A percentile compares a stretch with the other conserved stretches of the same genome.
Evolutionary conservation across 202 grass and related monocot species (phyloP).

Genomic region (Cymbopogon flexuosus): DNA sequence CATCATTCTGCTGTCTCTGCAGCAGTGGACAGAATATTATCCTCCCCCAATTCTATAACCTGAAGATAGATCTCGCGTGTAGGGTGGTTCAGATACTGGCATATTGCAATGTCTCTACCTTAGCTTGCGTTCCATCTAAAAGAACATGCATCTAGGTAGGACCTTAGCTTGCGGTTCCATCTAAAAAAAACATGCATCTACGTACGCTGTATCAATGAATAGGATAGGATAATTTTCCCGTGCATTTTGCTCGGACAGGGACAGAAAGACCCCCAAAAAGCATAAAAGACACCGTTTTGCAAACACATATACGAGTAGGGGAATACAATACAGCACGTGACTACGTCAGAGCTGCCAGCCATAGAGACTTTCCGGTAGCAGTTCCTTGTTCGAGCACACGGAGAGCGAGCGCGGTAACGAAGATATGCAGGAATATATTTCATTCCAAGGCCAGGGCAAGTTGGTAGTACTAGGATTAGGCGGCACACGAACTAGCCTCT

Average conservation of each 20-base stretch:
- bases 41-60: neutral
- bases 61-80: neutral
- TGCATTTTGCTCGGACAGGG: neutral
- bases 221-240: neutral
- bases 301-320: neutral
- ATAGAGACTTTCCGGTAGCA: neutral
- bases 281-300: neutral
- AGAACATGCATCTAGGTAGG: neutral
- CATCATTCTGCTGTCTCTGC: slow-evolving; percentile 1
- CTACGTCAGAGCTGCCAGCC: neutral
- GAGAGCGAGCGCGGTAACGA: neutral
- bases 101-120: neutral
- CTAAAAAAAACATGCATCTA: neutral
- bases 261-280: neutral
- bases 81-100: slow-evolving; percentile 21
- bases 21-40: slow-evolving; percentile 13
- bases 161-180: neutral
- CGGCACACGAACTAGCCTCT: neutral
- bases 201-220: neutral
- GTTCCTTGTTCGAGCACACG: slow-evolving; percentile 2
- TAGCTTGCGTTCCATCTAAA: neutral
- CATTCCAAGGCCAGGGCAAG: neutral
- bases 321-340: slow-evolving; percentile 12
- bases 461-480: slow-evolving; percentile 20
- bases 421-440: neutral